A percentile compares a stretch with the other conserved stretches of the same genome.
These are phyloP conservation scores for Cordyceps javanica DNA, from an alignment of 2,329 filamentous ascomycete genomes.

Conservation along the genomic window DNA sequence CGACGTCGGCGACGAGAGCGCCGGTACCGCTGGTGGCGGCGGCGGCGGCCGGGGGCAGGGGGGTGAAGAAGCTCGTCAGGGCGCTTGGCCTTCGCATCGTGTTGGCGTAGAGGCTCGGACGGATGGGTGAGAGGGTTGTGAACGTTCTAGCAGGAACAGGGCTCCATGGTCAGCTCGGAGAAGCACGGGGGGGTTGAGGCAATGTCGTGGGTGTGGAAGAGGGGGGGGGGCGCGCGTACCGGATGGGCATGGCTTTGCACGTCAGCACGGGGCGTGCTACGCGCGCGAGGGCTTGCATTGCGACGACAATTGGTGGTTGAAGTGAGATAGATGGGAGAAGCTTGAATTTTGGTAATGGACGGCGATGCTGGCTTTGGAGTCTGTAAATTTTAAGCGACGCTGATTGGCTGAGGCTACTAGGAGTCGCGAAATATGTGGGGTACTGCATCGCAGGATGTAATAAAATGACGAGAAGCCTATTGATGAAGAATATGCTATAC, in stretches of 20 bases:
- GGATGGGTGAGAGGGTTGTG: slow-evolving; percentile 44
- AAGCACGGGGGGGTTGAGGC: background rate
- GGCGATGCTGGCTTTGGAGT: slow-evolving; percentile 4
- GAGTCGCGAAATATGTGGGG: background rate
- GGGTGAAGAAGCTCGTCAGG: slow-evolving; percentile 27
- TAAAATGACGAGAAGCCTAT: background rate
- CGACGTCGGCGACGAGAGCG: slow-evolving; percentile 39
- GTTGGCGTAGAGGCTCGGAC: slow-evolving; percentile 35
- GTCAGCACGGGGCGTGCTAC: slow-evolving; percentile 7
- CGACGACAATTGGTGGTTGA: background rate
- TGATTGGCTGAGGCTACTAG: background rate
- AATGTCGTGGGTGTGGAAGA: background rate
- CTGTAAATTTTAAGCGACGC: background rate
- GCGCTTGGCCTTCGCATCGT: slow-evolving; percentile 25
- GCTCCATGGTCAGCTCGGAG: background rate
- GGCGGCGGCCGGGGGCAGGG: slow-evolving; percentile 18
- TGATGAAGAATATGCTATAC: background rate
- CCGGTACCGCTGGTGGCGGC: no score
- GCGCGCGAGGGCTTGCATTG: slow-evolving; percentile 10
- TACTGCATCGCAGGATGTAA: background rate
- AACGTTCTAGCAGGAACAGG: slow-evolving; percentile 32
- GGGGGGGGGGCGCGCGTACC: background rate
- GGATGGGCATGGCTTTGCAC: background rate
- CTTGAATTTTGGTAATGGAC: background rate
- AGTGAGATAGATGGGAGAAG: background rate